Evolutionary conservation across 495 filamentous ascomycete genomes (phyloP).

Genomic region (Penicillium paxilli): DNA sequence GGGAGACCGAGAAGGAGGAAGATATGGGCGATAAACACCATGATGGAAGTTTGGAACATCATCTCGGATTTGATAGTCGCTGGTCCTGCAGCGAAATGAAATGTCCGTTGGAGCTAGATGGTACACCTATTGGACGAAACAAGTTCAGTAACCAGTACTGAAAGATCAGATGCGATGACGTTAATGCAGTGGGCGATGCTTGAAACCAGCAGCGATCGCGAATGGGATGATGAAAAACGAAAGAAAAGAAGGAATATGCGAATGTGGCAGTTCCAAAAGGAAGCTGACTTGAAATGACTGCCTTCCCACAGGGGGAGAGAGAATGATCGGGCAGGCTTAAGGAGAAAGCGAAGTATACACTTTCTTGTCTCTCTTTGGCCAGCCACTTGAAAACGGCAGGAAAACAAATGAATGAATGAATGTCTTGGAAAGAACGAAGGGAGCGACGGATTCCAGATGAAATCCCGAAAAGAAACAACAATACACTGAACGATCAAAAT

Average conservation of each 20-base stretch:
- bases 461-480: background rate
- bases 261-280: background rate
- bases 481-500: background rate
- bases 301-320: too few species aligned
- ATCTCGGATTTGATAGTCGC: conserved; percentile 31
- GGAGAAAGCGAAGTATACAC: too few species aligned
- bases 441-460: background rate
- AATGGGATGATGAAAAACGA: background rate
- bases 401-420: background rate
- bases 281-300: too few species aligned
- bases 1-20: conserved; percentile 39
- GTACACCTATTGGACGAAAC: conserved; percentile 9
- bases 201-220: conserved; percentile 18
- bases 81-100: conserved; percentile 37
- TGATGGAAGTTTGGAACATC: conserved; percentile 25
- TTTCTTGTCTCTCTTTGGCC: too few species aligned
- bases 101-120: background rate
- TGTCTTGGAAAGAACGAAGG: background rate
- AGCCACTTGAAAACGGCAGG: background rate
- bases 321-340: too few species aligned
- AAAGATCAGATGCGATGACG: too few species aligned
- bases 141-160: conserved; percentile 40
- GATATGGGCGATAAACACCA: conserved; percentile 36
- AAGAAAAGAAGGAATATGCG: conserved; percentile 6
- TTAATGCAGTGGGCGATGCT: too few species aligned